These are phyloP conservation scores for Gloeostereum incarnatum DNA, from an alignment of 768 basidiomycete genomes.

Conservation along the genomic window DNA sequence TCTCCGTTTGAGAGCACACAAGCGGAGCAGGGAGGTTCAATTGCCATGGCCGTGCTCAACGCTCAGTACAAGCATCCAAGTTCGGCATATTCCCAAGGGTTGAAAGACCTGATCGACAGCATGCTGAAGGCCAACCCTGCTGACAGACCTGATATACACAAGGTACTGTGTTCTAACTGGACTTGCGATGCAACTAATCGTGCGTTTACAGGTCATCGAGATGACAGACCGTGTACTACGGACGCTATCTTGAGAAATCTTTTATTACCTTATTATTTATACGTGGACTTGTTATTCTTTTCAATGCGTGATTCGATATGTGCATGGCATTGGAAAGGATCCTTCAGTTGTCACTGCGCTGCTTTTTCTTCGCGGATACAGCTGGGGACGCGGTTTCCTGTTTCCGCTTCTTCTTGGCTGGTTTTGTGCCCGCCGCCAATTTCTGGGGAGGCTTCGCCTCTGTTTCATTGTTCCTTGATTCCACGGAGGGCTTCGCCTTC, in stretches of 20 bases:
- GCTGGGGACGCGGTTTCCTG: conserved; percentile 6
- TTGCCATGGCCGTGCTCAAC: conserved; percentile 95
- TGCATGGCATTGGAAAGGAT: too few relatives aligned
- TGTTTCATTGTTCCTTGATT: too few relatives aligned
- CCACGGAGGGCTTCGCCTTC: too few relatives aligned
- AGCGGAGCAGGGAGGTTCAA: conserved; percentile 91
- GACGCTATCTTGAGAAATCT: conserved; percentile 37
- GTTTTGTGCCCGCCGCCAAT: neutral
- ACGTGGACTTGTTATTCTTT: conserved; percentile 5
- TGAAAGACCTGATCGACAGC: conserved; percentile 72
- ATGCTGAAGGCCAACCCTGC: conserved; percentile 80
- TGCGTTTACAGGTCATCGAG: conserved; percentile 46
- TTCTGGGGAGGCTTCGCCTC: conserved; percentile 8
- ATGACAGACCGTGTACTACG: conserved; percentile 57
- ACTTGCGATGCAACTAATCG: conserved; percentile 1
- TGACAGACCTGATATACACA: conserved; percentile 78
- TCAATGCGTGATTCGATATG: conserved; percentile 7
- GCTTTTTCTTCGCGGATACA: conserved; percentile 10
- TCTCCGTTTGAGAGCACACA: conserved; percentile 94
- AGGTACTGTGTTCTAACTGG: conserved; percentile 34
- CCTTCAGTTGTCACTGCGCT: too few relatives aligned
- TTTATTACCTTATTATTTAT: conserved; percentile 6
- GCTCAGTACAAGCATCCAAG: conserved; percentile 88
- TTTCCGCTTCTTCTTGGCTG: conserved; percentile 12
- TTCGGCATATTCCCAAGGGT: conserved; percentile 79